Evolutionary conservation across 441 rosid genomes (phyloP), one percentile per base, ranked within the genome.

Genomic region (Cnidoscolus chayamansa): DNA sequence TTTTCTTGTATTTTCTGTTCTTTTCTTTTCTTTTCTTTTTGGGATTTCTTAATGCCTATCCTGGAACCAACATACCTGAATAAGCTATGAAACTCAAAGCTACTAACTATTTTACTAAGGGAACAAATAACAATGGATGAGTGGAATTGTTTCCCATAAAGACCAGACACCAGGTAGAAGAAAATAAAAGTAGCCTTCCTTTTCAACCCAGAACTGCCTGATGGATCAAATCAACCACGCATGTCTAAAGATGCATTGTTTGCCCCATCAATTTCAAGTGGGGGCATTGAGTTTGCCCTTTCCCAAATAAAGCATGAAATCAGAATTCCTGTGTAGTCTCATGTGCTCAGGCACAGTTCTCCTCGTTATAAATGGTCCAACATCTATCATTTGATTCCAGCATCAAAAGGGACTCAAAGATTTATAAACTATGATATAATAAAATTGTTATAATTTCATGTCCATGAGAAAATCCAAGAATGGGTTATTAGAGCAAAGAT

Each of bases 251-350:
- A 30, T 8, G 10, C 16, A 16, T 9, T 51, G 11, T 35, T 25
- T 6, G 56, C 56, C 58, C 57, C 47, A 67, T 25, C 35, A 67
- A 25, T 19, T 68, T 54, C 48, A 54, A 45, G 31, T 37, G 71
- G 62, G 62, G 49, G 51, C 64, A 20, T 40, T n/a, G 50, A 49
- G 43, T 16, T 25, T 25, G 25, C 66, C 43, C 40, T 49, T 48
- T 65, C 56, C 56, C 56, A 49, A 65, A 65, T 65, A 65, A 10
- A 67, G 72, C 17, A 55, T 35, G 37, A 20, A 56, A 57, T 56
- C 43, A 56, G 43, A 40, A 20, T 10, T 30, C 16, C 72, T 19
- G 35, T 37, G 20, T 20, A 15, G 7, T 6, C 7, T 69, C 72
- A 68, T 68, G 65, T 43, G 55, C 72, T 30, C 35, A 37, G 19